Base-by-base conservation (phyloP, 345 rosid genomes). In the Raphanus sativus region DNA sequence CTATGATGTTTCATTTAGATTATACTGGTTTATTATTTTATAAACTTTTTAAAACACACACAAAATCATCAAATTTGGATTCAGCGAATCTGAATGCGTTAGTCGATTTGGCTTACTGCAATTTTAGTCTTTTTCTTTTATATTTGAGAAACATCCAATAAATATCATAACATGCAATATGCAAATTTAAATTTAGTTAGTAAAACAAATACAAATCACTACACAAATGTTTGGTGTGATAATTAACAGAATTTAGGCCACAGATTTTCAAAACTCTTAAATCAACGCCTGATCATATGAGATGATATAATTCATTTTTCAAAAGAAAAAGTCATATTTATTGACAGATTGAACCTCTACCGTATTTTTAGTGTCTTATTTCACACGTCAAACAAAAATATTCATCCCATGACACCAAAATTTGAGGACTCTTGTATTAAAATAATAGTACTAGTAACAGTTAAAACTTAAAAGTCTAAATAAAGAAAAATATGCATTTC, bases 361-460 rank as follows among this genome's bases (percentile, higher is more conserved):
- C 55, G 17, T 17, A 48, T 48, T 48, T n/a, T 48, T 7, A 48
- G 55, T 15, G 17, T 45, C 52, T 12, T 48, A 48, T 48, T 48
- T 48, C 55, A 48, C 55, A 13, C 13, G 55, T 13, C 55, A 48
- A n/a, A 48, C 55, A 48, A 48, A 45, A 48, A 13, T 45, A 45
- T 48, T 4, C 55, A 48, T n/a, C 17, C 16, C 17, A 2, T n/a
- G 21, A 25, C 16, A 76, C 69, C 32, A 76, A 25, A 69, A 24
- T 15, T 50, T 34, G 32, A 69, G 70, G 70, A 62, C 64, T 76
- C 45, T 62, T 8, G 5, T 3, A 12, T 30, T 25, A 74, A 62
- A 11, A 28, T 54, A 26, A 16, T 1, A 24, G n/a, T 40, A 12
- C 54, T 45, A 45, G 54, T 10, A 63, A 63, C 5, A n/a, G 24